phyloP scores from a whole-genome alignment of 129 eudicot genomes.

The Mikania micrantha region DNA sequence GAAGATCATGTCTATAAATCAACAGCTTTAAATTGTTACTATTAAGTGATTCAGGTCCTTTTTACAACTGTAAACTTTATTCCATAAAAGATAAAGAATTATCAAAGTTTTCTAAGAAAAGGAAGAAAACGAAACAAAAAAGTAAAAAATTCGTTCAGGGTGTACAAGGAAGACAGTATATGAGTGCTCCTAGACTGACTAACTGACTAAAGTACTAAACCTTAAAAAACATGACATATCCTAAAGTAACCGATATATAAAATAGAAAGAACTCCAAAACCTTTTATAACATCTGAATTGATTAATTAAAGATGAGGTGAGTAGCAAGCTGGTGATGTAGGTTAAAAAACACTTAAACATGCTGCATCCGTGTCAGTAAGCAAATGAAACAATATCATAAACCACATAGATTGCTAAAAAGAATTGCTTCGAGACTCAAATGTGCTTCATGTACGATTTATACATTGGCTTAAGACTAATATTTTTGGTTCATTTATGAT shows the following conservation, averaged over 20 bases:
- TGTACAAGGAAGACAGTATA: background rate
- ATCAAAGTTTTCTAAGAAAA: background rate
- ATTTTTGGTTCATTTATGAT: background rate
- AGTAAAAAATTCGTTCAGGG: background rate
- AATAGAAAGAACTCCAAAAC: background rate
- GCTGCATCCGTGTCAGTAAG: background rate
- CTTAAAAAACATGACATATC: background rate
- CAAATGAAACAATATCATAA: background rate
- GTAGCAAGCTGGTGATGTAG: background rate
- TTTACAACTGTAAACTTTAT: too few species aligned
- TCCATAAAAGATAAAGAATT: background rate
- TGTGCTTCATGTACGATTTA: background rate
- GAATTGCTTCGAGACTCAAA: background rate
- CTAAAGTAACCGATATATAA: background rate
- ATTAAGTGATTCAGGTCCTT: background rate
- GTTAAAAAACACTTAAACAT: background rate
- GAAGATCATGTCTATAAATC: background rate
- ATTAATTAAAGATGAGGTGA: background rate
- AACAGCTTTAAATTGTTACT: background rate
- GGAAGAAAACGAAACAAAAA: background rate
- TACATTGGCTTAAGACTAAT: background rate
- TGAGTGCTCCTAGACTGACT: background rate
- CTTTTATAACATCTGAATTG: background rate
- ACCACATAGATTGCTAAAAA: background rate
- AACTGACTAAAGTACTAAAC: background rate